Base-by-base conservation (phyloP, 305 asterid species). In the Rubia peregrina region DNA sequence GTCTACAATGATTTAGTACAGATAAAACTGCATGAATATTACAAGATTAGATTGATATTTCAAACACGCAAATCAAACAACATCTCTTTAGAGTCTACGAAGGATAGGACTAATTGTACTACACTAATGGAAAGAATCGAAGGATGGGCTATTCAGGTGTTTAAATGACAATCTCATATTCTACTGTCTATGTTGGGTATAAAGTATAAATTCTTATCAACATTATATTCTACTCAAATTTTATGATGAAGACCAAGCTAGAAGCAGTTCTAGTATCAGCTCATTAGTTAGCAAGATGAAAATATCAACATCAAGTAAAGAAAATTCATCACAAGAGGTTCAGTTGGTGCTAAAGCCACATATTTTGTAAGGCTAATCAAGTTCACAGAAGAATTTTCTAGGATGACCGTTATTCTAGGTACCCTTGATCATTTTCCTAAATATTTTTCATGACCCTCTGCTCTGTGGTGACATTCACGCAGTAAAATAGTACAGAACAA, bases 351-450 rank as follows among this genome's bases (percentile, higher is more conserved):
- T 68, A 85, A 95, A 82, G 90, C 97, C 75, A 90, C 97, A 36
- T 97, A 92, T 73, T 91, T 96, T 67, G 97, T 96, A 24, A 87
- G 96, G 87, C 82, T 91, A 48, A 87, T 80, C 86, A 95, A 95
- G 80, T 95, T 95, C 81, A 86, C 95, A 40, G 91, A 87, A 83
- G 96, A 87, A 75, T 81, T 95, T 67, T 86, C 95, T 46, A 89
- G 80, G 59, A 55, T 95, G 7, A 83, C 95, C 55, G 90, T 90
- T 75, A 76, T 80, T 74, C 80, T 95, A 87, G 98, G 97, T 89
- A 83, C 38, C 61, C 11, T 10, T 69, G 24, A 22, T 19, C 63
- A 26, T 67, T 55, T 19, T 43, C 61, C 38, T 41, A 17, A 65
- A 65, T 44, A 24, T 48, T 4, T 57, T 49, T 17, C 19, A 12